Evolutionary conservation across 306 rosid genomes (phyloP).

Genomic region (Crataegus laevigata): DNA sequence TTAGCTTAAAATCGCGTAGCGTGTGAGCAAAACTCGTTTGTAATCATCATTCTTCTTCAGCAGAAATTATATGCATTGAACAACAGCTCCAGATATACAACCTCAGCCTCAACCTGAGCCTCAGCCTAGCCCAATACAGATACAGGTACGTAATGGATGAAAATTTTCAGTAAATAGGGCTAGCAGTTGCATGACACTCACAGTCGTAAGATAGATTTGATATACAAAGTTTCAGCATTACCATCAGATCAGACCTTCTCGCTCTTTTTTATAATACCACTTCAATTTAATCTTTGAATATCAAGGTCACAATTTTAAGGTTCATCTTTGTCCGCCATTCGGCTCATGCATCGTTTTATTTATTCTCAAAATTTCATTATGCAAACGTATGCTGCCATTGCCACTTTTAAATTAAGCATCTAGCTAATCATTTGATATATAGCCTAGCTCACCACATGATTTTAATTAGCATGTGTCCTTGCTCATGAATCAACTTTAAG

Average conservation of each 20-base stretch:
- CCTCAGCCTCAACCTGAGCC: neutral
- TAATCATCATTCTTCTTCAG: conserved; percentile 20
- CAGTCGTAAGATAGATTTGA: neutral
- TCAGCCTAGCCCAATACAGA: conserved; percentile 16
- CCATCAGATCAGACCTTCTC: neutral
- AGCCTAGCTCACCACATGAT: neutral
- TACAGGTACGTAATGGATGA: neutral
- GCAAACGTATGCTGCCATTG: neutral
- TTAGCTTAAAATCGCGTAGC: conserved; percentile 47
- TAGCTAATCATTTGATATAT: neutral
- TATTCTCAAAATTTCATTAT: neutral
- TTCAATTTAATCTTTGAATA: neutral
- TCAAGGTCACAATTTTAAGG: neutral
- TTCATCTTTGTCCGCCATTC: neutral
- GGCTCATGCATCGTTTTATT: neutral
- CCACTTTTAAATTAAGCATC: neutral
- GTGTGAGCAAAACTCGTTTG: conserved; percentile 43
- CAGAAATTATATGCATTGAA: conserved; percentile 22
- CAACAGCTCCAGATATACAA: conserved; percentile 22
- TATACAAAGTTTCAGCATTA: neutral
- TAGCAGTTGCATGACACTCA: neutral
- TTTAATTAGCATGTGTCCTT: neutral
- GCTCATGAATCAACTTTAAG: neutral
- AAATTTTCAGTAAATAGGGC: neutral
- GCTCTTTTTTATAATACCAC: neutral